These are phyloP conservation scores for Xylariales sp. DNA, from an alignment of 2,329 filamentous ascomycete genomes.

Conservation along the genomic window DNA sequence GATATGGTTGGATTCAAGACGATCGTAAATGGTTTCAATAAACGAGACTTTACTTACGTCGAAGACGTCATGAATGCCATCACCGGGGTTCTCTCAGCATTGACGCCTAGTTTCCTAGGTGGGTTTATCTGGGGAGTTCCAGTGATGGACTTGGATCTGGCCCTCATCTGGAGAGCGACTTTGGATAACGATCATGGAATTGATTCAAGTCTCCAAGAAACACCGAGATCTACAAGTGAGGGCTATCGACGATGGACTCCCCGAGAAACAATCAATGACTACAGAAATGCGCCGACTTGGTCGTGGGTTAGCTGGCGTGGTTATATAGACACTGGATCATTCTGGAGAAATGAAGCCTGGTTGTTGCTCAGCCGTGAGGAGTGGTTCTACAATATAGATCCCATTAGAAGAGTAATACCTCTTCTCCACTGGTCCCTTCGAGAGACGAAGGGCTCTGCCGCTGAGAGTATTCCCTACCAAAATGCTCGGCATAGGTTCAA, in stretches of 20 bases:
- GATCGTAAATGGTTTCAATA: not conserved
- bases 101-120: not conserved
- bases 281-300: not conserved
- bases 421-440: not conserved
- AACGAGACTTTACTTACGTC: not conserved
- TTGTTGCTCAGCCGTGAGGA: not conserved
- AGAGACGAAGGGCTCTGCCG: not conserved
- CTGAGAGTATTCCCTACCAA: not conserved
- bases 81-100: not conserved
- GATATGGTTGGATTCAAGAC: not conserved
- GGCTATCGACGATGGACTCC: not conserved
- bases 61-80: not conserved
- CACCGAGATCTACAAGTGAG: too few relatives aligned
- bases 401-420: not conserved
- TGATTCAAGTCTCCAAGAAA: not conserved
- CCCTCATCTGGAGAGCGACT: not conserved
- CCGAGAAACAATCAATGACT: not conserved
- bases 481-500: not conserved
- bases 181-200: not conserved
- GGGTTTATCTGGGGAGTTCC: slow-evolving; percentile 1
- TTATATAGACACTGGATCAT: not conserved
- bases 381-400: not conserved
- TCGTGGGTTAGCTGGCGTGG: slow-evolving; percentile 2
- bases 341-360: not conserved
- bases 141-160: not conserved